Conservation (phyloP, 2,329 filamentous ascomycete species). For the Achaetomium macrosporum region DNA sequence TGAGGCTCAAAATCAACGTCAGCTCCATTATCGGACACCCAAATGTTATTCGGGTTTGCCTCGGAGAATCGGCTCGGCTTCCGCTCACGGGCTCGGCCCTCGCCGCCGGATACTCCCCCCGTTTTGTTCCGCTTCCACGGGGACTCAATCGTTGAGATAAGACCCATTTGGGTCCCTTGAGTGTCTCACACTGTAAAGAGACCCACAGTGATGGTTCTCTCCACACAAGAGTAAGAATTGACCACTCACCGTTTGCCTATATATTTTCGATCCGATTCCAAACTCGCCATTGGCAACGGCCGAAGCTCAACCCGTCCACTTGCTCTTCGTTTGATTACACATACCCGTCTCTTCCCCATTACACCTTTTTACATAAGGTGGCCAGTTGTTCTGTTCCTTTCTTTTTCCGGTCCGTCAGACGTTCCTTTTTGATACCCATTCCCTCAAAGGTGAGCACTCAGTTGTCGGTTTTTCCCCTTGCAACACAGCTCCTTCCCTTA, state of each 20-base stretch:
- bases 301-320: conserved; percentile 10
- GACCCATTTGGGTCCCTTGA: background rate
- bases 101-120: background rate
- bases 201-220: conserved; percentile 15
- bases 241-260: conserved; percentile 17
- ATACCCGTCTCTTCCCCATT: background rate
- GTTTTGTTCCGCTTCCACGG: background rate
- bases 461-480: conserved; percentile 24
- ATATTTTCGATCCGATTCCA: conserved; percentile 23
- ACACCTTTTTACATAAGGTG: conserved; percentile 7
- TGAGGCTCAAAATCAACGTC: conserved; percentile 3
- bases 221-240: background rate
- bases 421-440: conserved; percentile 3
- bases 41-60: background rate
- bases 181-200: conserved; percentile 4
- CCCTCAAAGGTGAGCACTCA: conserved; percentile 13
- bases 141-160: background rate
- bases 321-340: conserved; percentile 13
- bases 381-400: conserved; percentile 12
- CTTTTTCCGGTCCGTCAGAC: conserved; percentile 2
- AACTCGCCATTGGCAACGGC: conserved; percentile 15
- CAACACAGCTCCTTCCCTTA: conserved; percentile 18
- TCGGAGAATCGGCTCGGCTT: conserved; percentile 14
- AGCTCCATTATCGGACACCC: background rate
- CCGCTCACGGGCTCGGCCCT: conserved; percentile 4